phyloP scores from a whole-genome alignment of 2,329 filamentous ascomycete species.

The Xylariaceae sp. region DNA sequence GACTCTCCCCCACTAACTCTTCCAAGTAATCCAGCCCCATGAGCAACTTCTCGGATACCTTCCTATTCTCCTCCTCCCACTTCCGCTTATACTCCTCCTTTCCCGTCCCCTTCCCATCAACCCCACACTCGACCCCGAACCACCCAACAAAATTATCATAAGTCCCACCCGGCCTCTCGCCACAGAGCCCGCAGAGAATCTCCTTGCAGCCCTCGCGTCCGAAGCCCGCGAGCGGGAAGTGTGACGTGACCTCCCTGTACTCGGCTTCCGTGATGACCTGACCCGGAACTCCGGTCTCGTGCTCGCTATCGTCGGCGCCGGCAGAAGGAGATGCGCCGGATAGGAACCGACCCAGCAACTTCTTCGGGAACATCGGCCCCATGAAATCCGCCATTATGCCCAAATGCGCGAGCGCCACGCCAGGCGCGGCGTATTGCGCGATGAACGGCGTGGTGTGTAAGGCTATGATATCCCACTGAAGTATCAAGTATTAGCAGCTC shows the following conservation, averaged over 20 bases:
- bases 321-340: no score
- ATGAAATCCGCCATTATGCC: constrained; percentile 16
- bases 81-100: constrained; percentile 10
- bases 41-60: background rate
- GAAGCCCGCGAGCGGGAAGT: constrained; percentile 15
- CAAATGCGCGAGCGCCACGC: constrained; percentile 13
- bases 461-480: constrained; percentile 8
- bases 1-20: constrained; percentile 7
- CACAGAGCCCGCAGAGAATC: constrained; percentile 17
- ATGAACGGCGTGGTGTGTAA: constrained; percentile 15
- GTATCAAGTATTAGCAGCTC: no score
- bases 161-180: constrained; percentile 15
- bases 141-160: constrained; percentile 15
- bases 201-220: constrained; percentile 1
- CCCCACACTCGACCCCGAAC: constrained; percentile 14
- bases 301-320: no score
- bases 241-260: constrained; percentile 12
- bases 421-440: constrained; percentile 10
- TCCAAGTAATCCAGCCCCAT: constrained; percentile 7
- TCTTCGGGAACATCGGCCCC: constrained; percentile 12
- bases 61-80: constrained; percentile 1
- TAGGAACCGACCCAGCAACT: background rate
- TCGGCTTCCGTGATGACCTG: constrained; percentile 13
- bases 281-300: constrained; percentile 3
- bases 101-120: constrained; percentile 14